Percentiles rank a stretch among this genome's conserved stretches.
These are phyloP conservation scores for Irpex lacteus DNA, from an alignment of 1,284 basidiomycete genomes.

Conservation along the genomic window DNA sequence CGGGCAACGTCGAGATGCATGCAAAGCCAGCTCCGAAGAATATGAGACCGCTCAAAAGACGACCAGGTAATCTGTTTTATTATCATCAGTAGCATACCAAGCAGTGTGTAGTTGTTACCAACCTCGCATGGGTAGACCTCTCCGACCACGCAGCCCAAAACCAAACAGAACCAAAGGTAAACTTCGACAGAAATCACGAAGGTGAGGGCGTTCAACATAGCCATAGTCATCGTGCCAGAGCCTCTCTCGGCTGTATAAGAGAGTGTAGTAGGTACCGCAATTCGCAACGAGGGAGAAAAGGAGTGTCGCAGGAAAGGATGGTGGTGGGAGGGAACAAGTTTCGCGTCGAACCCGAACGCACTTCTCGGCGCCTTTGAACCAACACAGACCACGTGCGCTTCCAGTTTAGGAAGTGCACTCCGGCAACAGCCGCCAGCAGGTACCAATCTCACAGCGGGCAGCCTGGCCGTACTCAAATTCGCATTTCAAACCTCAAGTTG, in stretches of 20 bases:
- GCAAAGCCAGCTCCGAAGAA: background rate
- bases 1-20: background rate
- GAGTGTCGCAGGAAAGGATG: background rate
- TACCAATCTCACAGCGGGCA: background rate
- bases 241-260: background rate
- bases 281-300: background rate
- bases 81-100: background rate
- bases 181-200: background rate
- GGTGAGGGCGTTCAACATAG: background rate
- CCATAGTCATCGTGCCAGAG: background rate
- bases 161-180: background rate
- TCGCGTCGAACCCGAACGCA: background rate
- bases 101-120: background rate
- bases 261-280: background rate
- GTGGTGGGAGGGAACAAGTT: slow-evolving; percentile 4
- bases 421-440: too few relatives aligned
- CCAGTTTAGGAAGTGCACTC: background rate
- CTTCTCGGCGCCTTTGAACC: background rate
- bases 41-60: background rate
- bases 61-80: background rate
- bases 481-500: too few relatives aligned
- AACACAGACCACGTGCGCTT: background rate
- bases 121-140: background rate
- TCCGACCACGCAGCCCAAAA: background rate
- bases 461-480: background rate